phyloP scores from a whole-genome alignment of 495 filamentous ascomycete genomes.

The Penicillium crystallinum region DNA sequence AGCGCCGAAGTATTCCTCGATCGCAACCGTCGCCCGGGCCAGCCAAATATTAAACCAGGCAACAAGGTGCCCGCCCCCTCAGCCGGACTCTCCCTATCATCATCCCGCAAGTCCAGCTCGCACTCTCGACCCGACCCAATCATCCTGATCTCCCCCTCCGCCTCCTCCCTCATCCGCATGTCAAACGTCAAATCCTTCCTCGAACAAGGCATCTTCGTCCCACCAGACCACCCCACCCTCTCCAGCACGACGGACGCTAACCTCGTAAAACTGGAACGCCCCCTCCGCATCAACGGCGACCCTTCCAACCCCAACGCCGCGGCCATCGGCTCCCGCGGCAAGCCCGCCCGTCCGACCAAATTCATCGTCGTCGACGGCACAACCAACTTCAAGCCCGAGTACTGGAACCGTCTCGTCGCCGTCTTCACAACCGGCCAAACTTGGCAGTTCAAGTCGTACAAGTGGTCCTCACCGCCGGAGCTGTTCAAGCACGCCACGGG shows the following conservation, averaged over 20 bases:
- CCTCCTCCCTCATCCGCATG: slow-evolving; percentile 94
- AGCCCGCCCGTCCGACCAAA: slow-evolving; percentile 66
- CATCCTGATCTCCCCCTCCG: slow-evolving; percentile 96
- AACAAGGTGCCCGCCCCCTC: slow-evolving; percentile 40
- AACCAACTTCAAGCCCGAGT: slow-evolving; percentile 94
- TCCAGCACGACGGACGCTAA: slow-evolving; percentile 56
- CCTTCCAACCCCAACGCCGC: slow-evolving; percentile 24
- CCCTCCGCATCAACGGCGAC: slow-evolving; percentile 61
- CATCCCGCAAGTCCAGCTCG: slow-evolving; percentile 46
- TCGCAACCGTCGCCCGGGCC: slow-evolving; percentile 47
- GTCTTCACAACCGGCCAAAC: slow-evolving; percentile 97
- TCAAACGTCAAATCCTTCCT: slow-evolving; percentile 96
- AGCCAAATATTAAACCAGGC: slow-evolving; percentile 38
- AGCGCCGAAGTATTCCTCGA: slow-evolving; percentile 73
- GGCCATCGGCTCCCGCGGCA: slow-evolving; percentile 25
- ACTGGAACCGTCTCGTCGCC: slow-evolving; percentile 93
- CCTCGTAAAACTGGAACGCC: slow-evolving; percentile 77
- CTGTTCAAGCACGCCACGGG: slow-evolving; percentile 84
- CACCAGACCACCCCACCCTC: slow-evolving; percentile 61
- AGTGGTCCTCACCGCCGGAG: slow-evolving; percentile 84
- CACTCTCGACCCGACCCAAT: slow-evolving; percentile 79
- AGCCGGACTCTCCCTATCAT: slow-evolving; percentile 34
- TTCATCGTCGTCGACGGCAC: slow-evolving; percentile 90
- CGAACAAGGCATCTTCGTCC: slow-evolving; percentile 73
- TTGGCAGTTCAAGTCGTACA: slow-evolving; percentile 98